These are phyloP conservation scores for Aphanoascus verrucosus DNA, from an alignment of 2,329 filamentous ascomycete species.

Conservation along the genomic window DNA sequence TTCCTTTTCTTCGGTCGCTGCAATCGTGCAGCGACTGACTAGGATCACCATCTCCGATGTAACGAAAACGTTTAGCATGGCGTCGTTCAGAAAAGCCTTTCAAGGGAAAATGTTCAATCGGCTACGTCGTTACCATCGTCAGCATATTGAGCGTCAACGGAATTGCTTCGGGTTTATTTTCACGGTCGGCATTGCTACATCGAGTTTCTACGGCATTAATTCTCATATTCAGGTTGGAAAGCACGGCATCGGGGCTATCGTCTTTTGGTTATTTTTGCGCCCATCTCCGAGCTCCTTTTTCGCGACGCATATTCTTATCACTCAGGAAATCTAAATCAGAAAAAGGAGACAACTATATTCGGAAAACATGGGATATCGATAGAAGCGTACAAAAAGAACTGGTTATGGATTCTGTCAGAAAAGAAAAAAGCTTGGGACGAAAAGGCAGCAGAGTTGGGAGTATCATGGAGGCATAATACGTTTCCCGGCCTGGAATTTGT, in stretches of 20 bases:
- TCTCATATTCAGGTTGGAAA: slow-evolving; percentile 7
- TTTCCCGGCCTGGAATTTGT: slow-evolving; percentile 10
- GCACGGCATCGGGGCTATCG: slow-evolving; percentile 6
- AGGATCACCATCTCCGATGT: slow-evolving; percentile 6
- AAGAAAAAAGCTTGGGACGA: slow-evolving; percentile 10
- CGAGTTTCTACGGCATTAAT: slow-evolving; percentile 8
- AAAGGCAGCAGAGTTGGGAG: slow-evolving; percentile 15
- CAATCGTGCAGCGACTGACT: neutral
- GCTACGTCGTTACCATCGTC: slow-evolving; percentile 13
- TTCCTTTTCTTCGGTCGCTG: neutral
- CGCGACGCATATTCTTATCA: slow-evolving; percentile 9
- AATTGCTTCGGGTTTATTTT: slow-evolving; percentile 12
- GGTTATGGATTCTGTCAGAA: slow-evolving; percentile 4
- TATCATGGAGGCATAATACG: slow-evolving; percentile 11
- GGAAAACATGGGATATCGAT: slow-evolving; percentile 13
- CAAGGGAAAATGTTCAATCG: slow-evolving; percentile 5
- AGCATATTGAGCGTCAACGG: slow-evolving; percentile 15
- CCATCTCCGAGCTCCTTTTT: slow-evolving; percentile 8
- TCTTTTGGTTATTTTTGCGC: slow-evolving; percentile 11
- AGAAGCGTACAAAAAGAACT: slow-evolving; percentile 13
- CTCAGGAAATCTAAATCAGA: slow-evolving; percentile 1
- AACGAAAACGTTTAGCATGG: slow-evolving; percentile 11
- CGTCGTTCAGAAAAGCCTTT: slow-evolving; percentile 12
- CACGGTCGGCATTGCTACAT: slow-evolving; percentile 8
- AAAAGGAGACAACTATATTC: slow-evolving; percentile 10